Percentiles rank a stretch among this genome's conserved stretches.
Evolutionary conservation across 495 filamentous ascomycete species (phyloP).

Genomic region (Penicillium daleae): DNA sequence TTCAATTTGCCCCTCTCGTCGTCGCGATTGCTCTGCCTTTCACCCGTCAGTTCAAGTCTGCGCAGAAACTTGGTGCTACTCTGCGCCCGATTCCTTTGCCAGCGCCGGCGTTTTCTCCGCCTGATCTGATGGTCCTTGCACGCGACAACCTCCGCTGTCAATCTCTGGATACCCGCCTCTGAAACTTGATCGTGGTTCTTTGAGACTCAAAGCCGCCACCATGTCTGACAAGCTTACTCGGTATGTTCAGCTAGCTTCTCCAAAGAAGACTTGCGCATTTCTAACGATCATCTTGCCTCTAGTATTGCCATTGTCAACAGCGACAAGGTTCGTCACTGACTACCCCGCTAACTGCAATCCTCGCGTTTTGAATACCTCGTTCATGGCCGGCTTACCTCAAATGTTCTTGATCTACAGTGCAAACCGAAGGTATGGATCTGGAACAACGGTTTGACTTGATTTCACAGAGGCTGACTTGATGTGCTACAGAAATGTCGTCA

Average conservation of each 20-base stretch:
- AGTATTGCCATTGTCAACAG: slow-evolving; percentile 97
- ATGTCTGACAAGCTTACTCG: slow-evolving; percentile 90
- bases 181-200: slow-evolving; percentile 27
- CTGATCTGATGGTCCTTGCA: slow-evolving; percentile 15
- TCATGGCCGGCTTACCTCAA: slow-evolving; percentile 39
- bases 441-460: background rate
- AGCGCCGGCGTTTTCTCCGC: slow-evolving; percentile 24
- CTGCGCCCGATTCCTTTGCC: slow-evolving; percentile 19
- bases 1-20: slow-evolving; percentile 29
- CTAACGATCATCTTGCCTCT: slow-evolving; percentile 28
- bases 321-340: slow-evolving; percentile 78
- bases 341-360: slow-evolving; percentile 39
- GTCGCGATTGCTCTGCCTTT: slow-evolving; percentile 26
- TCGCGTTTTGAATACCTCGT: slow-evolving; percentile 16
- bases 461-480: slow-evolving; percentile 20
- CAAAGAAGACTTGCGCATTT: background rate
- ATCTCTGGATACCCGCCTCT: slow-evolving; percentile 22
- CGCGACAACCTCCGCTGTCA: background rate
- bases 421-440: slow-evolving; percentile 81
- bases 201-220: slow-evolving; percentile 34
- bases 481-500: slow-evolving; percentile 80
- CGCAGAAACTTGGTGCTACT: slow-evolving; percentile 31
- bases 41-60: slow-evolving; percentile 24
- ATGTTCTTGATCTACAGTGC: slow-evolving; percentile 61
- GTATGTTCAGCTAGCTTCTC: slow-evolving; percentile 45